These are phyloP conservation scores for Hyaloscypha variabilis DNA, from an alignment of 495 filamentous ascomycete genomes.

Conservation along the genomic window DNA sequence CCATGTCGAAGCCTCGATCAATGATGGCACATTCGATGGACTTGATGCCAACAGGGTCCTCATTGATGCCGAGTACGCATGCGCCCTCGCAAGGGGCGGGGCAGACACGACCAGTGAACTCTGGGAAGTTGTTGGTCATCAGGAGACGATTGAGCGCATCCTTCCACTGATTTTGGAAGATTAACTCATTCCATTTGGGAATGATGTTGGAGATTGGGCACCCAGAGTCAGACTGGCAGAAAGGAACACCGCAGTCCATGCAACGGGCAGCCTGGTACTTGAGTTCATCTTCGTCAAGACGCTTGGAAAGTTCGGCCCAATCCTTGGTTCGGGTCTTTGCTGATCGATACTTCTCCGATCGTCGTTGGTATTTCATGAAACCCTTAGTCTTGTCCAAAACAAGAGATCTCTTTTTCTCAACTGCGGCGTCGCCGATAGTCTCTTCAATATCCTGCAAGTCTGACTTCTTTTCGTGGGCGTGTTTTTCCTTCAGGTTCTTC, in stretches of 20 bases:
- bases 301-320: constrained; percentile 90
- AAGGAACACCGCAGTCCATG: constrained; percentile 99
- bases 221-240: constrained; percentile 97
- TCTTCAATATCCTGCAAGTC: constrained; percentile 96
- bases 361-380: constrained; percentile 98
- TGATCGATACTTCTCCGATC: constrained; percentile 92
- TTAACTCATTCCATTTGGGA: constrained; percentile 97
- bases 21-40: constrained; percentile 99
- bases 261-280: constrained; percentile 99
- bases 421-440: constrained; percentile 83
- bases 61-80: constrained; percentile 97
- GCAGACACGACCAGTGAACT: constrained; percentile 98
- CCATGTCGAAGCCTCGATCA: constrained; percentile 98
- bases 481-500: constrained; percentile 56
- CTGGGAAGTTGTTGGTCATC: constrained; percentile 99
- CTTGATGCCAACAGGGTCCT: constrained; percentile 98
- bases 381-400: constrained; percentile 97
- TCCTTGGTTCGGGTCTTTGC: constrained; percentile 86
- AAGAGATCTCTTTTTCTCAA: constrained; percentile 92
- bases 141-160: constrained; percentile 93
- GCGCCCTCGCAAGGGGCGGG: constrained; percentile 97
- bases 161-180: constrained; percentile 92
- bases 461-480: constrained; percentile 69
- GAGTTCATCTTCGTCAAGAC: constrained; percentile 93
- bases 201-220: constrained; percentile 99